Conservation (phyloP, 805 yeast species). For the Pichia sporocuriosa region DNA sequence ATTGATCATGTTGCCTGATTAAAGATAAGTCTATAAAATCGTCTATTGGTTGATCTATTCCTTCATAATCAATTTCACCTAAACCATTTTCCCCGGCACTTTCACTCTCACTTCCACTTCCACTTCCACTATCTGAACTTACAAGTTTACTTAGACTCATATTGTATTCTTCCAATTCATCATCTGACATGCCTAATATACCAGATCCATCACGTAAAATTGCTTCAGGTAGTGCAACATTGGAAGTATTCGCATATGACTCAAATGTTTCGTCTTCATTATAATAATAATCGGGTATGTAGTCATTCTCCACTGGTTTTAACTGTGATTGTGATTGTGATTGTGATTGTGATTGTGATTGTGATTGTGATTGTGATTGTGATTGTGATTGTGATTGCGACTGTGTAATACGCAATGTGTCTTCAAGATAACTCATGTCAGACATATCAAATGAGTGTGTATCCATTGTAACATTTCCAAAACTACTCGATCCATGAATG, state of each 20-base stretch:
- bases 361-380: constrained; percentile 4
- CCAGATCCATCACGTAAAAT: constrained; percentile 22
- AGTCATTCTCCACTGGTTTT: neutral
- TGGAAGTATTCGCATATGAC: constrained; percentile 23
- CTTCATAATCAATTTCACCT: neutral
- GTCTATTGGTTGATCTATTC: constrained; percentile 12
- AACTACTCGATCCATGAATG: constrained; percentile 6
- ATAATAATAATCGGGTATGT: neutral
- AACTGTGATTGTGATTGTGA: constrained; percentile 3
- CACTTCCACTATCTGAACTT: neutral
- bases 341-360: constrained; percentile 9
- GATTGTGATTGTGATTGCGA: constrained; percentile 11
- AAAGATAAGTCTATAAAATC: constrained; percentile 17
- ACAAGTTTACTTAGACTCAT: constrained; percentile 2
- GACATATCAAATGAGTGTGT: neutral
- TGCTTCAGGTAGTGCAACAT: constrained; percentile 31
- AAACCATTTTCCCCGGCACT: neutral
- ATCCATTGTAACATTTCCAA: neutral
- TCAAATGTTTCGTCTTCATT: constrained; percentile 2
- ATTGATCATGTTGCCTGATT: neutral
- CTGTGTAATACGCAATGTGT: constrained; percentile 10
- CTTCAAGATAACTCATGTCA: neutral
- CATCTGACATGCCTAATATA: constrained; percentile 3
- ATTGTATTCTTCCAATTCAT: constrained; percentile 4
- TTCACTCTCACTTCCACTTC: neutral